Conservation (phyloP, 495 filamentous ascomycete genomes). For the Hyaloscypha bicolor region DNA sequence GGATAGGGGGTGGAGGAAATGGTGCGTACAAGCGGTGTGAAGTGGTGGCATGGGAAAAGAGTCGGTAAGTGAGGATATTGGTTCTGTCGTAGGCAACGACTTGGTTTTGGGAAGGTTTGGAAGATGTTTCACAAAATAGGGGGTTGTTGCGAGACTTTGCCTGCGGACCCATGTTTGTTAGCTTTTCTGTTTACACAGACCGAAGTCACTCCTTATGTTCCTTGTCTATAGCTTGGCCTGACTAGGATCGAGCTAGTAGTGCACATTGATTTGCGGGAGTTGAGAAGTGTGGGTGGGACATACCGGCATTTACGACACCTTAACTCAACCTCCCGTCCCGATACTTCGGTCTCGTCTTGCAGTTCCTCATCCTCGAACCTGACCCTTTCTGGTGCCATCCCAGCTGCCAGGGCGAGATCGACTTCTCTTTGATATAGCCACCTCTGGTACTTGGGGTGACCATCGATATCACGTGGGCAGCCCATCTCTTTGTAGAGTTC, state of each 20-base stretch:
- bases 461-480: constrained; percentile 63
- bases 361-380: constrained; percentile 79
- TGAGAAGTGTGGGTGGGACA: constrained; percentile 6
- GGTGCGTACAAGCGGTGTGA: constrained; percentile 66
- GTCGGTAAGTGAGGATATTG: constrained; percentile 22
- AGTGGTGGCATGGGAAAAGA: constrained; percentile 15
- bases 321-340: constrained; percentile 43
- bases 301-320: constrained; percentile 43
- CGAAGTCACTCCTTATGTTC: neutral
- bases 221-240: neutral
- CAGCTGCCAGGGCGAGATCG: constrained; percentile 68
- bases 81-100: constrained; percentile 12
- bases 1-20: constrained; percentile 85
- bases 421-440: constrained; percentile 86
- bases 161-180: constrained; percentile 39
- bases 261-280: neutral
- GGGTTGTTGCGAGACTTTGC: constrained; percentile 62
- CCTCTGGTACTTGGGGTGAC: constrained; percentile 75
- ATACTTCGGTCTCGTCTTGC: constrained; percentile 45
- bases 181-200: neutral
- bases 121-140: constrained; percentile 60
- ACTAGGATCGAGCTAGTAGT: neutral
- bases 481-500: constrained; percentile 84
- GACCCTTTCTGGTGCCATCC: constrained; percentile 72
- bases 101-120: constrained; percentile 25